Base-by-base conservation (phyloP, 176 grass and related monocot genomes). In the Melocanna baccifera region DNA sequence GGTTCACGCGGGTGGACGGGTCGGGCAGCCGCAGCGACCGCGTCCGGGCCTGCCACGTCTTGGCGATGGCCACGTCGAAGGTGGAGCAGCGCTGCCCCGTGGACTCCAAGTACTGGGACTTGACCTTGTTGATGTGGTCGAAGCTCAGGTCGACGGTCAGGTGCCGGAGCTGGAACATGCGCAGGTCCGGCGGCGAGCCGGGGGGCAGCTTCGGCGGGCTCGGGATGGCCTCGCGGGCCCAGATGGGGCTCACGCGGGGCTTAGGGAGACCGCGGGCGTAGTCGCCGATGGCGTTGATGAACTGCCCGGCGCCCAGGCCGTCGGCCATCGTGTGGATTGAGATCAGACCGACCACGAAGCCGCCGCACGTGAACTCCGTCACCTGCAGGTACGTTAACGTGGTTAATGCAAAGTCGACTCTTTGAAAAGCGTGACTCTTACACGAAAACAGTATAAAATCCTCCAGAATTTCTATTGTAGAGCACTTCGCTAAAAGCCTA, bases 301-400 rank as follows among this genome's bases (percentile, higher is more conserved):
- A 84, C 67, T 93, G 91, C 16, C 46, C 88, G 2, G 91, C 82
- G 9, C 88, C 91, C 5, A 93, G 88, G 32, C 91, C 91, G 40
- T 94, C 91, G 34, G 88, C 86, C 7, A 94, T 80, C 16, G 88
- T 88, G 85, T 91, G 91, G 41, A 88, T 78, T 15, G 88, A 88
- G 68, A 88, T 70, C n/a, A 94, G 82, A 0, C 91, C 91, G 45
- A 94, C 73, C 4, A 88, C 85, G 62, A 94, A 94, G 9, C 91
- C 78, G 12, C 91, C 85, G 3, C 88, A 88, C 4, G 78, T 88
- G 79, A 94, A 94, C 50, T 94, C 91, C 7, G 91, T 94, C 26
- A 93, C 88, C 91, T 93, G 84, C 41, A 19, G 22, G 57, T 28
- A n/a, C 58, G 29, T 19, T 40, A 40, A 67, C 32, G 15, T 25